Conservation (phyloP, 2,329 filamentous ascomycete genomes). For the Ambrosiella xylebori region DNA sequence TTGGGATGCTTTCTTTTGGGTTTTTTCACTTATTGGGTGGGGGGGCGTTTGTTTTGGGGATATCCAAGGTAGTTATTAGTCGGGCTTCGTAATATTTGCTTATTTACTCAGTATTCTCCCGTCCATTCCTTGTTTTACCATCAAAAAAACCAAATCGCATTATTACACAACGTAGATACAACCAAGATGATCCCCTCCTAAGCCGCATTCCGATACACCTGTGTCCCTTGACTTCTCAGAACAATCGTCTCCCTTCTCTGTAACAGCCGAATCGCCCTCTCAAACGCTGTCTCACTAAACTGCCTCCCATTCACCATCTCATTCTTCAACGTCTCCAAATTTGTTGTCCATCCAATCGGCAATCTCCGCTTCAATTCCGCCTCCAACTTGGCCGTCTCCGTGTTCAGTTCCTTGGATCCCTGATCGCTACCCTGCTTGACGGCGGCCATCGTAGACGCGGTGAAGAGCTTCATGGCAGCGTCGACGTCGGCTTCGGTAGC, state of each 20-base stretch:
- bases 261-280: constrained; percentile 68
- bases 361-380: constrained; percentile 72
- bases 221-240: constrained; percentile 57
- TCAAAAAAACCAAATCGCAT: background rate
- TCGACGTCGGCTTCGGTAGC: constrained; percentile 88
- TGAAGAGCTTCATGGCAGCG: constrained; percentile 90
- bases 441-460: constrained; percentile 94
- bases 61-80: background rate
- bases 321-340: constrained; percentile 63
- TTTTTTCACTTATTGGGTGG: background rate
- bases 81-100: background rate
- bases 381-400: constrained; percentile 75
- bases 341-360: constrained; percentile 92
- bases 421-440: constrained; percentile 76
- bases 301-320: constrained; percentile 89
- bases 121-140: background rate
- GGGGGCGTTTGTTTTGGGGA: background rate
- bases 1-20: background rate
- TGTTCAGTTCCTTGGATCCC: constrained; percentile 75
- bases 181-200: constrained; percentile 19
- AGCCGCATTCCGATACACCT: constrained; percentile 58
- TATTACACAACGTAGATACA: background rate
- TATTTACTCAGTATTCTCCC: too few species aligned
- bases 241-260: constrained; percentile 76
- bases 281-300: constrained; percentile 73